phyloP scores from a whole-genome alignment of 495 filamentous ascomycete species.

The Talaromyces stipitatus region DNA sequence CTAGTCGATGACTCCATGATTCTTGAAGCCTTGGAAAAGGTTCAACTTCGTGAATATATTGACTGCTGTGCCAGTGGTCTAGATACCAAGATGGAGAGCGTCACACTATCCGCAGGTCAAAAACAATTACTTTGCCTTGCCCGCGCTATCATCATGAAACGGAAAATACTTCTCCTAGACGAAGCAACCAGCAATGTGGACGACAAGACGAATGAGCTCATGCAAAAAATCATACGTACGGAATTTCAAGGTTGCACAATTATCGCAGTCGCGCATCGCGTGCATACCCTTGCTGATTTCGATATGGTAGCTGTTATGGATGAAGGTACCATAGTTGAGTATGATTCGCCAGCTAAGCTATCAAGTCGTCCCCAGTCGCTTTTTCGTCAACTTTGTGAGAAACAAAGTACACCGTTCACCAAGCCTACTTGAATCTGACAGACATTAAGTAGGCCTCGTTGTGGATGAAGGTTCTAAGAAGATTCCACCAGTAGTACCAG shows the following conservation, averaged over 20 bases:
- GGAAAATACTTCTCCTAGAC: conserved; percentile 80
- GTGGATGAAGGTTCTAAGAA: no score
- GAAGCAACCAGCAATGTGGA: conserved; percentile 83
- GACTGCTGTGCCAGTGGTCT: conserved; percentile 30
- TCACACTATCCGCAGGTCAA: conserved; percentile 83
- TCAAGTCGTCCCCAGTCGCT: no score
- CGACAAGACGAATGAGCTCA: conserved; percentile 74
- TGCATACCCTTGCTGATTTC: conserved; percentile 81
- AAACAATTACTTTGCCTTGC: conserved; percentile 90
- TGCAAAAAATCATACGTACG: conserved; percentile 77
- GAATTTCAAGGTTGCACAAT: conserved; percentile 62
- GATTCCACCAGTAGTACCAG: no score
- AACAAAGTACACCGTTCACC: no score
- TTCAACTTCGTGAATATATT: conserved; percentile 56
- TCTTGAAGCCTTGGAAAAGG: conserved; percentile 64
- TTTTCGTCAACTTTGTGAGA: background rate
- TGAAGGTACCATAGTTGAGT: conserved; percentile 63
- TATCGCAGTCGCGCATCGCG: conserved; percentile 78
- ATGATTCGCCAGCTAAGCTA: background rate
- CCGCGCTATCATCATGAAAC: conserved; percentile 64
- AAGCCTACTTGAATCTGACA: no score
- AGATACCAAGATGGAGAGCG: conserved; percentile 48
- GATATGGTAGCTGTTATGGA: conserved; percentile 83
- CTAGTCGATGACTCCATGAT: conserved; percentile 41
- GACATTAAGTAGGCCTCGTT: no score